Evolutionary conservation across 2,329 filamentous ascomycete genomes (phyloP), one percentile per base, ranked within the genome.

Genomic region (Alternaria novae-zelandiae): DNA sequence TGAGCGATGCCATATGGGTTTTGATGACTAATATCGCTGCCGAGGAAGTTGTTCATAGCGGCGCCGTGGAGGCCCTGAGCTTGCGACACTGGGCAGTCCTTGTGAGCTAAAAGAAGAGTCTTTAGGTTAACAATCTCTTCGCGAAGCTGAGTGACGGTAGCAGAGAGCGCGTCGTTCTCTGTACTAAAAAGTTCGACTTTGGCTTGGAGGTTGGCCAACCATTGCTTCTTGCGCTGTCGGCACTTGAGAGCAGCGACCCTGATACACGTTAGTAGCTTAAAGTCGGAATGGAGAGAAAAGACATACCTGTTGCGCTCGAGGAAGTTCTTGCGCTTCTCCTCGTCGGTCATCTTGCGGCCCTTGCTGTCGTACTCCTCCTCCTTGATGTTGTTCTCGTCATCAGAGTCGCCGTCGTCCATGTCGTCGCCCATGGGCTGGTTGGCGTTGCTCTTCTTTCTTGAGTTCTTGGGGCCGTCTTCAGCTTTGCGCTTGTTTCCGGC

Each of bases 301-400:
- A 83, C 88, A 74, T 88, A 97, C 95, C 95, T 90, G 80, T 99
- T 99, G 26, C 96, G 87, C 78, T 99, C 96, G 3, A 99, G 85
- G 80, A 99, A 99, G 79, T 98, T 99, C 83, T 96, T 97, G 45
- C 96, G 88, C 85, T 99, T 99, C 83, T 99, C 96, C 76, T 98
- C 96, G 60, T 98, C 96, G 0, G 94, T 97, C 93, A 97, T 97
- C 84, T 97, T 97, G 79, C 89, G 91, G 45, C 84, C 83, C 72
- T 90, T 88, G 44, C 85, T 83, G 53, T 73, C 70, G 43, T 70
- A 71, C 25, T 74, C 72, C 46, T 82, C 80, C 59, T 74, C 71
- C 57, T 82, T 81, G 61, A 77, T 70, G 50, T 81, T 78, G 12
- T 68, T 70, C n/a, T 75, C 72, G 44, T 82, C 81, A 57, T 74